These are phyloP conservation scores for Penicillium argentinense DNA, from an alignment of 495 filamentous ascomycete species.

Conservation along the genomic window DNA sequence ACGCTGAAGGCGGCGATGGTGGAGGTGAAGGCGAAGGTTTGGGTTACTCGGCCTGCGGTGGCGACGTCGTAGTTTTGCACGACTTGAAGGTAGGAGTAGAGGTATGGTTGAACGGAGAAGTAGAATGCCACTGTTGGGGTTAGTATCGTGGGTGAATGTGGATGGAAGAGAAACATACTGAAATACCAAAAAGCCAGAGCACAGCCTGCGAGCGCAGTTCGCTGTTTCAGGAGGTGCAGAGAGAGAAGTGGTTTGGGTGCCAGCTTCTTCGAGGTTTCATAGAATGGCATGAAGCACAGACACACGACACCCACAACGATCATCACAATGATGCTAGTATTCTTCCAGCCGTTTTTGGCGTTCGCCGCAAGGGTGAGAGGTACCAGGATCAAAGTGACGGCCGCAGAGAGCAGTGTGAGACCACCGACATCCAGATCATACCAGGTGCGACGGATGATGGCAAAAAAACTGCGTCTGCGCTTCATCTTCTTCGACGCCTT, in stretches of 20 bases:
- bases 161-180: constrained; percentile 30
- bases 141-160: constrained; percentile 17
- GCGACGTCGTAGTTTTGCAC: constrained; percentile 62
- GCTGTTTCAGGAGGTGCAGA: constrained; percentile 58
- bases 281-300: constrained; percentile 57
- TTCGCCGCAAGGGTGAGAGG: constrained; percentile 58
- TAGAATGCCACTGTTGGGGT: constrained; percentile 58
- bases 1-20: constrained; percentile 63
- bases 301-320: constrained; percentile 57
- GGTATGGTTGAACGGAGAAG: constrained; percentile 65
- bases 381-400: constrained; percentile 58
- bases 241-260: constrained; percentile 59
- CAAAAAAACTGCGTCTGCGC: constrained; percentile 24
- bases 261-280: constrained; percentile 57
- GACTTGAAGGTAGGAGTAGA: constrained; percentile 72
- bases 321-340: constrained; percentile 58
- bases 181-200: constrained; percentile 62
- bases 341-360: constrained; percentile 52
- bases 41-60: constrained; percentile 64
- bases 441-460: constrained; percentile 45
- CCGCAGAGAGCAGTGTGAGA: constrained; percentile 54
- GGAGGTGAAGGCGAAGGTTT: constrained; percentile 68
- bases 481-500: constrained; percentile 34
- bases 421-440: constrained; percentile 59
- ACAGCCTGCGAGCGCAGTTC: constrained; percentile 61